A percentile compares a stretch with the other conserved stretches of the same genome.
Conservation (phyloP, 768 basidiomycete species). For the Clitopilus passeckerianus region DNA sequence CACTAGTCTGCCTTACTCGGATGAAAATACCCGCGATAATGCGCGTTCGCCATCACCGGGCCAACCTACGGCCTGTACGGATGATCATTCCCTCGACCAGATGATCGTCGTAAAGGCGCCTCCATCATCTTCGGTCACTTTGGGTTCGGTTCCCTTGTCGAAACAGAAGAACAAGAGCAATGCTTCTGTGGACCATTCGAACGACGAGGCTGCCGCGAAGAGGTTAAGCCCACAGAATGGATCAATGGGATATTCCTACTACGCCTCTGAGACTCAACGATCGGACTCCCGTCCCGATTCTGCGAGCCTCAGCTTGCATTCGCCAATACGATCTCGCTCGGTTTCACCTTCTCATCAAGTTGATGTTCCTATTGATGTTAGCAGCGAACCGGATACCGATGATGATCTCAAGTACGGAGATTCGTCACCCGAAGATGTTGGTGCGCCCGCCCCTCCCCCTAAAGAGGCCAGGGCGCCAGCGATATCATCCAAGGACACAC, state of each 20-base stretch:
- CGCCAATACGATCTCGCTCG: conserved; percentile 38
- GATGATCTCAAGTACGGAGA: conserved; percentile 41
- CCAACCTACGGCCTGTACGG: conserved; percentile 23
- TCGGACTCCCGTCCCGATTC: conserved; percentile 20
- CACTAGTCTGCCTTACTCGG: conserved; percentile 12
- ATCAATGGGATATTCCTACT: conserved; percentile 15
- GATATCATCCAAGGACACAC: not conserved
- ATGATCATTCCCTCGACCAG: conserved; percentile 33
- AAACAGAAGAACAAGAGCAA: conserved; percentile 12
- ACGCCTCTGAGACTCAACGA: conserved; percentile 16
- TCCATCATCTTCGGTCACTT: conserved; percentile 14
- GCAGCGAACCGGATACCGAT: conserved; percentile 73
- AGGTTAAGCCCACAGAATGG: conserved; percentile 12
- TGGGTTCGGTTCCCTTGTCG: conserved; percentile 18
- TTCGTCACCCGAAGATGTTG: conserved; percentile 3
- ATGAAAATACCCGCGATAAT: conserved; percentile 6
- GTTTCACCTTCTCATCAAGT: conserved; percentile 57
- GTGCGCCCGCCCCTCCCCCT: conserved; percentile 39
- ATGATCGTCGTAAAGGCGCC: conserved; percentile 34
- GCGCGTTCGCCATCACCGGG: conserved; percentile 25
- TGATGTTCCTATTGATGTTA: conserved; percentile 69
- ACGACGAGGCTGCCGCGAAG: not conserved
- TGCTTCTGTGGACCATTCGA: not conserved
- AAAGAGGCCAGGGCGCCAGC: conserved; percentile 25
- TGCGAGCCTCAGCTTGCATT: conserved; percentile 20